These are phyloP conservation scores for Cucumis hystrix DNA, from an alignment of 306 rosid species.

Conservation along the genomic window DNA sequence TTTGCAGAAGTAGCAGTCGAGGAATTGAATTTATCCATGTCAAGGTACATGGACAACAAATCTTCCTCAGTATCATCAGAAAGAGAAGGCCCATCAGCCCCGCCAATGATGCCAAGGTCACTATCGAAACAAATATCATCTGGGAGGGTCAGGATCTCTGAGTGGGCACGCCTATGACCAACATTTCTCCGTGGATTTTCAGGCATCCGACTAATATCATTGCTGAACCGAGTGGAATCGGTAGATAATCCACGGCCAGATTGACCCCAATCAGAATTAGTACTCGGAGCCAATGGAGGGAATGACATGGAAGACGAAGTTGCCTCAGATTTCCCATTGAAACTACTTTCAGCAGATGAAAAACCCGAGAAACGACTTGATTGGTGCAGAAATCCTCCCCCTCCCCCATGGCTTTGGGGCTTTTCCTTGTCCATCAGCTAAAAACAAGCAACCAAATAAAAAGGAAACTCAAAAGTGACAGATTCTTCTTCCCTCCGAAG, in stretches of 20 bases:
- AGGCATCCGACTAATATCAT: slow-evolving; percentile 87
- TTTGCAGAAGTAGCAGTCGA: slow-evolving; percentile 62
- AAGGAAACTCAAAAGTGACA: background rate
- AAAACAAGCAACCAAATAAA: background rate
- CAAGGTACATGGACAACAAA: slow-evolving; percentile 80
- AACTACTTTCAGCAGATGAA: slow-evolving; percentile 32
- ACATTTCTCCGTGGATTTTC: slow-evolving; percentile 71
- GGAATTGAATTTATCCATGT: slow-evolving; percentile 87
- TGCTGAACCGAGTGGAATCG: slow-evolving; percentile 62
- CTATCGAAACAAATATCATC: slow-evolving; percentile 94
- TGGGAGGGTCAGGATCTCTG: slow-evolving; percentile 74
- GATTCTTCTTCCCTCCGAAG: background rate
- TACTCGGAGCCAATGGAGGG: slow-evolving; percentile 47
- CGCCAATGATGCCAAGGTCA: slow-evolving; percentile 91
- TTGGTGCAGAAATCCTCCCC: slow-evolving; percentile 61
- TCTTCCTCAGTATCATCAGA: slow-evolving; percentile 95
- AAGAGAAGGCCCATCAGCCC: slow-evolving; percentile 72
- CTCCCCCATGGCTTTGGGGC: slow-evolving; percentile 28
- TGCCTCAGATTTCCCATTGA: slow-evolving; percentile 61
- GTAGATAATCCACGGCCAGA: slow-evolving; percentile 41
- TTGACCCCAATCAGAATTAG: slow-evolving; percentile 32
- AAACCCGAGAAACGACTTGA: slow-evolving; percentile 51
- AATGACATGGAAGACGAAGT: slow-evolving; percentile 23
- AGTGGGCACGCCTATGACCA: slow-evolving; percentile 95
- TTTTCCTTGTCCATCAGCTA: slow-evolving; percentile 64